Percentiles rank a stretch among this genome's conserved stretches.
phyloP scores from a whole-genome alignment of 306 rosid species.

The Cyclanthera cordifolia region DNA sequence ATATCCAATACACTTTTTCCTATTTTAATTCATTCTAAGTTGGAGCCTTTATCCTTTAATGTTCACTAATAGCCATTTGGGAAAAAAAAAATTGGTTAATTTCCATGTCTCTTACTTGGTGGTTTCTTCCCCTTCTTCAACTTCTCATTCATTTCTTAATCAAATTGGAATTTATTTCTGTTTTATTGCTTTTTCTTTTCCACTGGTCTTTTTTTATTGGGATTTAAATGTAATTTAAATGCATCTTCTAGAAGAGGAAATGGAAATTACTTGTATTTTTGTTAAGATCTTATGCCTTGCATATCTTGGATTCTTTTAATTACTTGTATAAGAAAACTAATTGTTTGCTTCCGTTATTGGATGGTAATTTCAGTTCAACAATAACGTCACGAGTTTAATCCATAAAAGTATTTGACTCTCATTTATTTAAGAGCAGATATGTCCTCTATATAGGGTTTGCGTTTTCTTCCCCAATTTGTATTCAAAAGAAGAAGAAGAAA shows the following conservation, averaged over 20 bases:
- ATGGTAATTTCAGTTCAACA: no score
- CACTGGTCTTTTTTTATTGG: background rate
- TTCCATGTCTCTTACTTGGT: background rate
- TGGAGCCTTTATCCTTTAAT: background rate
- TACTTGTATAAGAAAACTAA: background rate
- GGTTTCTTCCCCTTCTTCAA: background rate
- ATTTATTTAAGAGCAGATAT: no score
- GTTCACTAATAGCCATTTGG: background rate
- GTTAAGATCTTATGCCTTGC: background rate
- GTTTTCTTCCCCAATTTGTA: no score
- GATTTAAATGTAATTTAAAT: background rate
- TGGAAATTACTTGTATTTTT: no score
- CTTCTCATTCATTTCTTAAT: slow-evolving; percentile 2
- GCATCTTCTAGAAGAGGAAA: no score
- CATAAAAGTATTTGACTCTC: no score
- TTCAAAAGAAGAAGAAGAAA: no score
- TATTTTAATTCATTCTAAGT: background rate
- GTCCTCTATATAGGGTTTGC: no score
- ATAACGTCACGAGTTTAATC: no score
- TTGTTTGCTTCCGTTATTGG: no score
- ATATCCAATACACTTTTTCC: no score
- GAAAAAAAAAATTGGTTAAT: background rate
- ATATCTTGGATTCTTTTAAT: background rate
- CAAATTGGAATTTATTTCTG: background rate
- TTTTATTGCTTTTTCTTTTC: background rate